These are phyloP conservation scores for Musa schizocarpa DNA, from an alignment of 176 grass and related monocot genomes.

Conservation along the genomic window DNA sequence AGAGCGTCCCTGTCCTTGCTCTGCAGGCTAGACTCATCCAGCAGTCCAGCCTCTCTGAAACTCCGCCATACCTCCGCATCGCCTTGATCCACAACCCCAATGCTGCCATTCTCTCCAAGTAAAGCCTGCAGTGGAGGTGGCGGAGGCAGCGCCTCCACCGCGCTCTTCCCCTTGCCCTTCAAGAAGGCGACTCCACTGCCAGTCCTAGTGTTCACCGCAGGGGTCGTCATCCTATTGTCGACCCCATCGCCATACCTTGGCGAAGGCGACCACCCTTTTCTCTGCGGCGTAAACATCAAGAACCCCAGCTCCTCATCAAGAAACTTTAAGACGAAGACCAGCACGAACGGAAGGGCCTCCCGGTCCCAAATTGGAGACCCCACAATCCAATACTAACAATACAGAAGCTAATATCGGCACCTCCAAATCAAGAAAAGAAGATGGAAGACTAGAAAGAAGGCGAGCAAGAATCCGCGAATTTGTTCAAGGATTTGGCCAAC, in stretches of 20 bases:
- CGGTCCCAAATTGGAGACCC: too few relatives aligned
- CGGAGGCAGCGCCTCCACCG: constrained; percentile 10
- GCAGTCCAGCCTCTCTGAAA: constrained; percentile 31
- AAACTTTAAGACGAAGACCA: not conserved
- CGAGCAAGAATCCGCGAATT: not conserved
- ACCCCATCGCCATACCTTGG: not conserved
- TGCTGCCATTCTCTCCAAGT: constrained; percentile 22
- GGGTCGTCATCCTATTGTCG: not conserved
- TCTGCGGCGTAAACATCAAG: constrained; percentile 80
- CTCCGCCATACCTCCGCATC: constrained; percentile 26
- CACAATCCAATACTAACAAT: not conserved
- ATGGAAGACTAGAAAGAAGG: too few relatives aligned
- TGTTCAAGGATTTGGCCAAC: not conserved
- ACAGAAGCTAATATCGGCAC: not conserved
- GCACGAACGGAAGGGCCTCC: too few relatives aligned
- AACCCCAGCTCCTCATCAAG: constrained; percentile 17
- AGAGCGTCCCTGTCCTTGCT: constrained; percentile 59
- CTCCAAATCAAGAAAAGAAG: not conserved
- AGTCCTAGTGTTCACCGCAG: constrained; percentile 24
- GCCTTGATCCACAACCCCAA: not conserved
- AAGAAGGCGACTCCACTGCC: constrained; percentile 14
- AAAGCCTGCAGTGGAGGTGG: constrained; percentile 24
- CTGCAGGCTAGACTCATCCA: constrained; percentile 44
- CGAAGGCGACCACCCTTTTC: constrained; percentile 43
- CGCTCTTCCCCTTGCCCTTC: constrained; percentile 29